Percentiles rank a stretch among this genome's conserved stretches.
Evolutionary conservation across 1,284 basidiomycete genomes (phyloP).

Genomic region (Cerioporus squamosus): DNA sequence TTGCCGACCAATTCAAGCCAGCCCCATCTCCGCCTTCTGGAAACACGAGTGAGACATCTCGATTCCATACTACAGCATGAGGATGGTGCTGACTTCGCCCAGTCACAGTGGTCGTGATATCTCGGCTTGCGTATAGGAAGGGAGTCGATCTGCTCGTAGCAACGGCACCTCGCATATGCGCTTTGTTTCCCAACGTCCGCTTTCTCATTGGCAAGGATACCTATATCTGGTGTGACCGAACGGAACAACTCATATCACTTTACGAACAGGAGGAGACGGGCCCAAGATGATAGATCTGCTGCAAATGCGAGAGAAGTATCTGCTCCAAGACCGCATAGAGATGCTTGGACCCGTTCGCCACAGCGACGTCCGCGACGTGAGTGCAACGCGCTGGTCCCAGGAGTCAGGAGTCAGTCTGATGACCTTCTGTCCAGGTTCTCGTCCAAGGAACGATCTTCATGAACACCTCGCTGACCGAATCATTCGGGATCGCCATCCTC

Average conservation of each 20-base stretch:
- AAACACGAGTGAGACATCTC: constrained; percentile 11
- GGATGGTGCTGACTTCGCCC: too few relatives aligned
- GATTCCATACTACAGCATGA: too few relatives aligned
- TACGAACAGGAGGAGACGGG: constrained; percentile 56
- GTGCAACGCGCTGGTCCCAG: constrained; percentile 27
- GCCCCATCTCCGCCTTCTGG: constrained; percentile 34
- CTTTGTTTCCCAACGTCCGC: constrained; percentile 79
- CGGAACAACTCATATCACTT: not conserved
- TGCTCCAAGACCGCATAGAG: constrained; percentile 90
- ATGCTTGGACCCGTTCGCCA: constrained; percentile 85
- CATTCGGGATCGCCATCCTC: constrained; percentile 95
- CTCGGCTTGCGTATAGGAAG: constrained; percentile 95
- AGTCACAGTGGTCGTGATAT: constrained; percentile 96
- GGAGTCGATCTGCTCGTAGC: constrained; percentile 96
- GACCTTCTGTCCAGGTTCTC: constrained; percentile 62
- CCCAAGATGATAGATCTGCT: constrained; percentile 95
- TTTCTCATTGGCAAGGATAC: constrained; percentile 80
- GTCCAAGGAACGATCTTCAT: constrained; percentile 88
- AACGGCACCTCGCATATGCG: constrained; percentile 89
- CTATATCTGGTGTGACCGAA: not conserved
- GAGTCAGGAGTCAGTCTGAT: not conserved
- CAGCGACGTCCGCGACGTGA: constrained; percentile 81
- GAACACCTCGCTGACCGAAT: constrained; percentile 95
- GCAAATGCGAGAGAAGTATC: constrained; percentile 93
- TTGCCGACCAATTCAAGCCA: constrained; percentile 86